Evolutionary conservation across 805 yeast genomes (phyloP), one percentile per base, ranked within the genome.

Genomic region (Candida corydali): DNA sequence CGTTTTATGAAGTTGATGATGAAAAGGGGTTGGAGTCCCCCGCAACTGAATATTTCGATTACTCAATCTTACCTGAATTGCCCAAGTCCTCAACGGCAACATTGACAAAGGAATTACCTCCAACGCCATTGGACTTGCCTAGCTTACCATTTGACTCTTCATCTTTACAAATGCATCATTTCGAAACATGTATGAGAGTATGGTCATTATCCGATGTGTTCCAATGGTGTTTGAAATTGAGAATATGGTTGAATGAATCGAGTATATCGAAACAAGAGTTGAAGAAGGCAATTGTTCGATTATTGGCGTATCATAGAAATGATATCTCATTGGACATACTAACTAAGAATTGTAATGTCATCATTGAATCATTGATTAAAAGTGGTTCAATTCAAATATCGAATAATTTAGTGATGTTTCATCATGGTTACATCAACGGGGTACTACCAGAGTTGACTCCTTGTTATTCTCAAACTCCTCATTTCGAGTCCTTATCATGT

Each of bases 131-230:
- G 4, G 68, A 65, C 30, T 47, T 76, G 14, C 85, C 86, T 0
- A 65, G 71, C 30, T 61, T 78, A 7, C 83, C 83, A 3, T 80
- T 79, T 43, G 56, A 75, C 3, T 69, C 82, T 0, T 65, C 73
- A 9, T 56, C 70, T 0, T 52, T 80, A 25, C 27, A 25, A 11
- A 66, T 67, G 15, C 57, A 61, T n/a, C 81, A 78, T 42, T 65
- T 76, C 36, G 51, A 70, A 8, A 63, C 59, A 17, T 78, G 83
- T 45, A 50, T 51, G 3, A 56, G 57, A 24, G 69, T 78, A 3
- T 69, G 73, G 59, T 61, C 73, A 0, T 43, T 80, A 10, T 68
- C 72, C 0, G 65, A 63, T 14, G 57, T 80, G 3, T 78, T 74
- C 47, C 50, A 55, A 20, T 80, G 86, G 86, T 70, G 80, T 24